phyloP scores from a whole-genome alignment of 2,329 filamentous ascomycete species.

The Aspergillus sp. region DNA sequence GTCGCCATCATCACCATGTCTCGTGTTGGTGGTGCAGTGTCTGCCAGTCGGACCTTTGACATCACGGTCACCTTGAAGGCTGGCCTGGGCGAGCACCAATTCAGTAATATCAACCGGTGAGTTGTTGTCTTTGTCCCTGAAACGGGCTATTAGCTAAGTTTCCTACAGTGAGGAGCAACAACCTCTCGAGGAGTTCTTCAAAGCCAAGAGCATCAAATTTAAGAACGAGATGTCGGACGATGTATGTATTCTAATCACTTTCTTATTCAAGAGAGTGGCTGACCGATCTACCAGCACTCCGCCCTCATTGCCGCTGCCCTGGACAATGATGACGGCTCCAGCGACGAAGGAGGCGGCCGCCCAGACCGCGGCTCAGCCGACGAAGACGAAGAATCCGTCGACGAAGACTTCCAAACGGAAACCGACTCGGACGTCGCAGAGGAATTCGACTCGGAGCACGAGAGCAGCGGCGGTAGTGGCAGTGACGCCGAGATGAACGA shows the following conservation, averaged over 20 bases:
- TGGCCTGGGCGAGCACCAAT: constrained; percentile 81
- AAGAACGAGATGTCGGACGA: constrained; percentile 99
- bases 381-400: constrained; percentile 88
- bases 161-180: constrained; percentile 71
- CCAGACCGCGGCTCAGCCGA: constrained; percentile 84
- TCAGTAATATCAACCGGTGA: constrained; percentile 94
- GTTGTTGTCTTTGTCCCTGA: constrained; percentile 5
- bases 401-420: constrained; percentile 91
- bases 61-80: constrained; percentile 88
- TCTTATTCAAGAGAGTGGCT: not conserved
- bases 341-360: constrained; percentile 59
- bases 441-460: constrained; percentile 86
- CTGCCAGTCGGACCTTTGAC: constrained; percentile 90
- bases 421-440: constrained; percentile 93
- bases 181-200: constrained; percentile 95
- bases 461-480: constrained; percentile 68
- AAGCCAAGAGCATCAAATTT: constrained; percentile 84
- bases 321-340: constrained; percentile 72
- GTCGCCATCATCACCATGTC: constrained; percentile 89
- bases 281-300: constrained; percentile 17
- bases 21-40: constrained; percentile 86
- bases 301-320: constrained; percentile 69
- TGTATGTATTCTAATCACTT: constrained; percentile 44
- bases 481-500: constrained; percentile 55
- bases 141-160: constrained; percentile 15